Percentiles rank a stretch among this genome's conserved stretches.
Evolutionary conservation across 2,329 filamentous ascomycete species (phyloP).

Genomic region (Pezicula carpinea): DNA sequence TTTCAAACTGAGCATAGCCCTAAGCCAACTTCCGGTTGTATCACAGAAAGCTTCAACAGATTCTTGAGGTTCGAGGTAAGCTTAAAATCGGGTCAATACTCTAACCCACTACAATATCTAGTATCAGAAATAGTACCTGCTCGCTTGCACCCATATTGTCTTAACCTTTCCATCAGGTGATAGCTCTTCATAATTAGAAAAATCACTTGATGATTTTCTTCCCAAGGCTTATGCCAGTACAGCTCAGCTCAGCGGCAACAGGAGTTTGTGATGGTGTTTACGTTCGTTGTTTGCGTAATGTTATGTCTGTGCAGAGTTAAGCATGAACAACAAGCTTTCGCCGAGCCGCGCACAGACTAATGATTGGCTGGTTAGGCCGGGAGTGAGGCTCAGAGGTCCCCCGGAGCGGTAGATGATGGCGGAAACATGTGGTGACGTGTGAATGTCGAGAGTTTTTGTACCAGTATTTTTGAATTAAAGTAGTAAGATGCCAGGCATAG

Average conservation of each 20-base stretch:
- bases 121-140: neutral
- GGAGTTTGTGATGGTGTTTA: neutral
- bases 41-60: no score
- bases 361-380: neutral
- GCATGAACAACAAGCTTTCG: neutral
- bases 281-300: neutral
- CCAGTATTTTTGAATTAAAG: no score
- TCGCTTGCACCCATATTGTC: neutral
- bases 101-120: neutral
- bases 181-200: no score
- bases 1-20: no score
- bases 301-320: neutral
- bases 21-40: no score
- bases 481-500: no score
- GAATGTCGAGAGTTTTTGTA: no score
- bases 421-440: no score
- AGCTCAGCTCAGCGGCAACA: neutral
- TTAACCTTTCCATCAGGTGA: no score
- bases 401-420: neutral
- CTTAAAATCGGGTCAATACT: neutral
- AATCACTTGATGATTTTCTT: no score
- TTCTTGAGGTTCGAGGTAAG: neutral
- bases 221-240: neutral
- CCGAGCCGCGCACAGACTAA: neutral
- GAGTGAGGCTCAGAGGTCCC: no score